These are phyloP conservation scores for Linum lewisii DNA, from an alignment of 345 rosid genomes.

Conservation along the genomic window DNA sequence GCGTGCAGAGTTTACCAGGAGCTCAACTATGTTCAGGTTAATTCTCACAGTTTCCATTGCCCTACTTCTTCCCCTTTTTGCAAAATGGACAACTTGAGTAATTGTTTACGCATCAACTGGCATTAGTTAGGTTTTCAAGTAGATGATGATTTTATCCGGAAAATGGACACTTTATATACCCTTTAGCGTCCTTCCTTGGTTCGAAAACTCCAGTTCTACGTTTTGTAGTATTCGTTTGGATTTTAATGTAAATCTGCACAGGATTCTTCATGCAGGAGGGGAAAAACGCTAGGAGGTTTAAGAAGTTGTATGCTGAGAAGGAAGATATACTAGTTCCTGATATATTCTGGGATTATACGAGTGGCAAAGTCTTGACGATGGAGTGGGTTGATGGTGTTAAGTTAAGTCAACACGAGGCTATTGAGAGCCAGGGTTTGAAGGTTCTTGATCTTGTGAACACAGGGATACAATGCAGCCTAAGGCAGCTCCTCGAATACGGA, in stretches of 20 bases:
- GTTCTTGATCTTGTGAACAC: constrained; percentile 91
- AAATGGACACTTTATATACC: no score
- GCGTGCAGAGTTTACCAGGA: constrained; percentile 90
- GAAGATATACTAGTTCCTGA: constrained; percentile 92
- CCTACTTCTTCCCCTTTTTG: not conserved
- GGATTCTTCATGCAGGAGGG: constrained; percentile 75
- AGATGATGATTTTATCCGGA: no score
- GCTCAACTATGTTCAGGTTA: constrained; percentile 88
- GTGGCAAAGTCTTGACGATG: constrained; percentile 87
- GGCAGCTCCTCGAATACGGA: constrained; percentile 93
- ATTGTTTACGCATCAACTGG: no score
- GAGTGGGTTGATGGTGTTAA: constrained; percentile 97
- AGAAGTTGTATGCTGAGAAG: constrained; percentile 83
- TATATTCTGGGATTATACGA: constrained; percentile 92
- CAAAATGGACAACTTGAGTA: not conserved
- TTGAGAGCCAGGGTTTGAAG: constrained; percentile 88
- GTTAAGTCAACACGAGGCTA: constrained; percentile 74
- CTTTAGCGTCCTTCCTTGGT: not conserved
- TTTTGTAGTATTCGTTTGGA: constrained; percentile 20
- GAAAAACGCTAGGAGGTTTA: constrained; percentile 88
- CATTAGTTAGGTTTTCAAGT: no score
- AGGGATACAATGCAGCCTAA: constrained; percentile 90
- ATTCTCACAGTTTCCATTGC: constrained; percentile 10
- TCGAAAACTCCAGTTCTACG: not conserved
- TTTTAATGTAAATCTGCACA: constrained; percentile 45